phyloP scores from a whole-genome alignment of 1,139 yeast species.

The Saccharomyces hybrid region DNA sequence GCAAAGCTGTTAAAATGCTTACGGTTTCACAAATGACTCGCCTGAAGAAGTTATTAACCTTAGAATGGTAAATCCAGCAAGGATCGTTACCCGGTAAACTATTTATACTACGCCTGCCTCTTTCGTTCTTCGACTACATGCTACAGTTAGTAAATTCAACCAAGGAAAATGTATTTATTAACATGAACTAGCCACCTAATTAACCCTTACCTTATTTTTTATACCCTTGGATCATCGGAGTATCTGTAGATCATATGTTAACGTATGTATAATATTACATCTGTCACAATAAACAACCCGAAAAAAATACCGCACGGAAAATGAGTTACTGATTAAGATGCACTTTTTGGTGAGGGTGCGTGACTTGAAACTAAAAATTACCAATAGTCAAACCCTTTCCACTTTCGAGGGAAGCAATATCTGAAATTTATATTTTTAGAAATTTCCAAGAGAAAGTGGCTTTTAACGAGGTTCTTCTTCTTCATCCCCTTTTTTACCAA shows the following conservation, averaged over 20 bases:
- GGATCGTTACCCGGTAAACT: background rate
- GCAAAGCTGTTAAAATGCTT: background rate
- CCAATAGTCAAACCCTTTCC: background rate
- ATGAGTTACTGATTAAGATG: conserved; percentile 3
- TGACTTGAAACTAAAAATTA: background rate
- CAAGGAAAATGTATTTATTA: background rate
- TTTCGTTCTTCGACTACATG: background rate
- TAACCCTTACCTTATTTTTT: background rate
- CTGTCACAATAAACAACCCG: background rate
- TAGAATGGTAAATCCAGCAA: background rate
- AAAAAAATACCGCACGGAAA: background rate
- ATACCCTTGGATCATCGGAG: background rate
- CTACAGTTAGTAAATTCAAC: background rate
- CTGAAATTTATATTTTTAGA: background rate
- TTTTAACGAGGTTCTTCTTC: background rate
- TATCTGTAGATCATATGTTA: background rate
- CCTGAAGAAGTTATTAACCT: background rate
- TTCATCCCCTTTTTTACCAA: background rate
- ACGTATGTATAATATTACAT: background rate
- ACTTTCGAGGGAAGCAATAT: background rate
- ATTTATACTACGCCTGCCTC: background rate
- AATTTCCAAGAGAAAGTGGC: background rate
- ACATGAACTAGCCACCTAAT: background rate
- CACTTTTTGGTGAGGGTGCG: background rate
- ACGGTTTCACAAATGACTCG: background rate